Conservation (phyloP, 352 stramenopile genomes). For the Phytophthora sansomeana region DNA sequence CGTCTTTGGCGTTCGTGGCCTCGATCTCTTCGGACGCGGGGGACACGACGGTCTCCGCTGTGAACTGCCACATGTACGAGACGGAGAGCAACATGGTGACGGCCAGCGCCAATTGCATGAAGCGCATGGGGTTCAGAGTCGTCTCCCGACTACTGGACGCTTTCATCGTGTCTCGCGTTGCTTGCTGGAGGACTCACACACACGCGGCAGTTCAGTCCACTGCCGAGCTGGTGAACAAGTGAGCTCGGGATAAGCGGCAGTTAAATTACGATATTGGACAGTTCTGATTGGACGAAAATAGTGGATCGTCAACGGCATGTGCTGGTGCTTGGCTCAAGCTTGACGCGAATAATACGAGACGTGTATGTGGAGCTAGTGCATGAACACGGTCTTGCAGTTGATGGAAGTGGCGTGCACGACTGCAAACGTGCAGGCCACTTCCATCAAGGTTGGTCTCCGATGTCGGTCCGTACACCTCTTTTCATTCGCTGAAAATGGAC, state of each 20-base stretch:
- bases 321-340: too few relatives aligned
- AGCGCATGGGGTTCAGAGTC: constrained; percentile 58
- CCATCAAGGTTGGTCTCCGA: constrained; percentile 9
- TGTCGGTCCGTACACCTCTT: constrained; percentile 19
- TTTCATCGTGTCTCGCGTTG: constrained; percentile 26
- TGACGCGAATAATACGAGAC: not conserved
- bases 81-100: constrained; percentile 67
- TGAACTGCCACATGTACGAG: constrained; percentile 80
- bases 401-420: not conserved
- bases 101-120: constrained; percentile 75
- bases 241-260: constrained; percentile 5
- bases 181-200: not conserved
- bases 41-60: constrained; percentile 45
- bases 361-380: not conserved
- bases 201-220: constrained; percentile 14
- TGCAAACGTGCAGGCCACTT: not conserved
- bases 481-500: constrained; percentile 28
- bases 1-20: constrained; percentile 29
- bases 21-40: constrained; percentile 25
- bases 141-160: constrained; percentile 12
- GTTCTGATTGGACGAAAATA: too few relatives aligned
- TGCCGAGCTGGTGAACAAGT: constrained; percentile 3
- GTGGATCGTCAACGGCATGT: not conserved
- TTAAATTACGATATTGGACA: too few relatives aligned
- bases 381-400: not conserved